Percentiles rank a stretch among this genome's conserved stretches.
Conservation (phyloP, 305 asterid species). For the Nicotiana rustica region DNA sequence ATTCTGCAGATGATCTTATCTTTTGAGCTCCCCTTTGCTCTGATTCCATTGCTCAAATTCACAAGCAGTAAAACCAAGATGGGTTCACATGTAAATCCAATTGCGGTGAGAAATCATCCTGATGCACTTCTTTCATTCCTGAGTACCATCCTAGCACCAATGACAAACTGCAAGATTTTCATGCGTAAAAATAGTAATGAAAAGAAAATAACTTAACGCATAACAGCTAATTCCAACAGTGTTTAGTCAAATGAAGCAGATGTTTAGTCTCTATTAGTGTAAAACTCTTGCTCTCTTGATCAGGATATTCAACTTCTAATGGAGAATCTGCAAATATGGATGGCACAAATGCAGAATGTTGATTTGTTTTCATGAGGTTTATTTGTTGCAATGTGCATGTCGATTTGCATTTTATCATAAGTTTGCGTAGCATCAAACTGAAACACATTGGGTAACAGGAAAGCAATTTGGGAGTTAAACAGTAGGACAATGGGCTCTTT, state of each 20-base stretch:
- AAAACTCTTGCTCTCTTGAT: constrained; percentile 15
- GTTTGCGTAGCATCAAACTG: constrained; percentile 12
- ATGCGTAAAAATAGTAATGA: not conserved
- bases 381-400: too few relatives aligned
- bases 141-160: not conserved
- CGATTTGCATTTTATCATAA: not conserved
- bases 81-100: constrained; percentile 80
- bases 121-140: not conserved
- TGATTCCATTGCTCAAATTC: constrained; percentile 94
- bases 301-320: not conserved
- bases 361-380: not conserved
- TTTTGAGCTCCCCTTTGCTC: constrained; percentile 94
- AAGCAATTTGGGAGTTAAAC: not conserved
- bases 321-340: not conserved
- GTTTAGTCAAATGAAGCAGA: constrained; percentile 3
- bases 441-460: not conserved
- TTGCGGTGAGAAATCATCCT: constrained; percentile 52
- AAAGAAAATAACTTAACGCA: not conserved
- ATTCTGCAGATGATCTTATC: constrained; percentile 87
- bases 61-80: constrained; percentile 93
- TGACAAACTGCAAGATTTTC: constrained; percentile 7
- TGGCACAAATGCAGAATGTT: not conserved
- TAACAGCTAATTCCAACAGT: not conserved
- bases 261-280: not conserved
- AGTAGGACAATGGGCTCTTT: not conserved